Evolutionary conservation across 2,329 filamentous ascomycete genomes (phyloP).

Genomic region (Apiospora rasikravindrae): DNA sequence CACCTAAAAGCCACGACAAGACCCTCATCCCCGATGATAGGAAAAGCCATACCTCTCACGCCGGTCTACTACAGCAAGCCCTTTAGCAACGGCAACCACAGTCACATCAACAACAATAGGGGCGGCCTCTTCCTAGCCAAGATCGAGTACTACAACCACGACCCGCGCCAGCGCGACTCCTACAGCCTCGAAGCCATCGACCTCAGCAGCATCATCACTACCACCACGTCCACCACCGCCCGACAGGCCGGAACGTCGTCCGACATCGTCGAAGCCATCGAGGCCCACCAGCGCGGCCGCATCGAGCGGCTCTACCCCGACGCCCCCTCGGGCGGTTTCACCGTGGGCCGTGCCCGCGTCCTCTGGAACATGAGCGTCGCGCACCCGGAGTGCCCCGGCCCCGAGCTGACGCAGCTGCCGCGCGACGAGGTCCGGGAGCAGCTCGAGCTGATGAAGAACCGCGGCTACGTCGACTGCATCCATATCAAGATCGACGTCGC

Average conservation of each 20-base stretch:
- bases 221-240: background rate
- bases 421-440: slow-evolving; percentile 10
- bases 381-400: background rate
- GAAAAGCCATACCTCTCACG: background rate
- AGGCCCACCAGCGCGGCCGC: slow-evolving; percentile 1
- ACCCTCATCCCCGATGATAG: background rate
- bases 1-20: background rate
- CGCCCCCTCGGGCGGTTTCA: slow-evolving; percentile 3
- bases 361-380: background rate
- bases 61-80: background rate
- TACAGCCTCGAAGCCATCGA: slow-evolving; percentile 9
- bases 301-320: slow-evolving; percentile 9
- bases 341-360: background rate
- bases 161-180: slow-evolving; percentile 3
- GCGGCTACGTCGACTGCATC: slow-evolving; percentile 12
- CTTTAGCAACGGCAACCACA: background rate
- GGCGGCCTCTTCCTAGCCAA: slow-evolving; percentile 2
- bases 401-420: slow-evolving; percentile 11
- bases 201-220: background rate
- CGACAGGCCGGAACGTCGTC: background rate
- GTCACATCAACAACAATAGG: background rate
- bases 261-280: background rate
- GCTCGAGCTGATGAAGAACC: slow-evolving; percentile 8
- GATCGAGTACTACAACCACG: slow-evolving; percentile 16
- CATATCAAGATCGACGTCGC: background rate